Evolutionary conservation across 495 filamentous ascomycete genomes (phyloP).

Genomic region (Hypoxylon cercidicola): DNA sequence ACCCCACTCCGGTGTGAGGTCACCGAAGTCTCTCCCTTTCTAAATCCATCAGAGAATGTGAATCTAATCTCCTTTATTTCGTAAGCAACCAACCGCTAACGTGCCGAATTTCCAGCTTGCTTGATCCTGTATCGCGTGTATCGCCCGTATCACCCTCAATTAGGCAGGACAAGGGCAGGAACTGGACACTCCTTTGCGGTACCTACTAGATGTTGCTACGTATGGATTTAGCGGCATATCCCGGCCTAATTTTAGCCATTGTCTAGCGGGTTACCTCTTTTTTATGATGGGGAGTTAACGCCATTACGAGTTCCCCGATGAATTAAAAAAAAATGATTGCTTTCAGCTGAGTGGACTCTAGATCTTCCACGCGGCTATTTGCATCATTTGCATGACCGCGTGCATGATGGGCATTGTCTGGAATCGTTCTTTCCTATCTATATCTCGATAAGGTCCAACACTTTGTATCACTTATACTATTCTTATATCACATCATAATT

Average conservation of each 20-base stretch:
- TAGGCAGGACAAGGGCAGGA: constrained; percentile 24
- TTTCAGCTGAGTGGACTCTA: constrained; percentile 31
- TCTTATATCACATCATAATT: neutral
- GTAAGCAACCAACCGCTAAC: constrained; percentile 2
- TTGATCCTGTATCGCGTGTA: neutral
- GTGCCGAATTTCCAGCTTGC: constrained; percentile 36
- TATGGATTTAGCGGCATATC: constrained; percentile 12
- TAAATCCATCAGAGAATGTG: neutral
- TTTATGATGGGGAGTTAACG: neutral
- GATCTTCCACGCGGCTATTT: neutral
- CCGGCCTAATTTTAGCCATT: constrained; percentile 37
- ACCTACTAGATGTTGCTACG: neutral
- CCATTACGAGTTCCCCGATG: neutral
- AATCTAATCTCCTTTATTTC: neutral
- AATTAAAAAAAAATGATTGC: neutral
- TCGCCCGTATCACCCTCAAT: constrained; percentile 21
- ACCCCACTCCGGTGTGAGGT: neutral
- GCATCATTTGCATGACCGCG: neutral
- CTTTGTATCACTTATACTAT: neutral
- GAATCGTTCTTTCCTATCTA: constrained; percentile 1
- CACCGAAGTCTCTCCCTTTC: neutral
- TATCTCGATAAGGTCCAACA: constrained; percentile 1
- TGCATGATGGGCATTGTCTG: neutral
- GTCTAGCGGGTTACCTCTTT: neutral
- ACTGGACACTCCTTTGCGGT: neutral